Evolutionary conservation across 139 green algal species (phyloP).

Genomic region (Diplosphaera chodatii): DNA sequence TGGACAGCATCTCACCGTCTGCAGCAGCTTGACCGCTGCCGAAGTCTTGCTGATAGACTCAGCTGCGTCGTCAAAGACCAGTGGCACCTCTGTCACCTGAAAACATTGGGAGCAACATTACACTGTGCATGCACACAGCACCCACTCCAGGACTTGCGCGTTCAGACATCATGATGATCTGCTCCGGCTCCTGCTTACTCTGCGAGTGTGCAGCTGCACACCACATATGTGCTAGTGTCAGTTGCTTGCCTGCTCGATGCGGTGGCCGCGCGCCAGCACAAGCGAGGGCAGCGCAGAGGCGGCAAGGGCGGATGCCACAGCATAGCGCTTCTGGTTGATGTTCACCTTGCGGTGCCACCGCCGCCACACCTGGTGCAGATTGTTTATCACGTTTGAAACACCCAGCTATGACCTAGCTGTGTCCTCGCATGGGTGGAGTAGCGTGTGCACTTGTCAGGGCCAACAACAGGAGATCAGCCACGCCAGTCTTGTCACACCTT

Average conservation of each 20-base stretch:
- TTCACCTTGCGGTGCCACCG: slow-evolving; percentile 98
- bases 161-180: too few species aligned
- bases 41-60: slow-evolving; percentile 86
- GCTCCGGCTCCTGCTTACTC: too few species aligned
- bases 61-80: slow-evolving; percentile 83
- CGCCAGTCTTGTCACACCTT: too few species aligned
- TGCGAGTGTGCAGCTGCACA: too few species aligned
- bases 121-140: too few species aligned
- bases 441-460: too few species aligned
- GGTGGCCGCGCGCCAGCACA: slow-evolving; percentile 94
- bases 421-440: too few species aligned
- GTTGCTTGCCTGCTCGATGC: slow-evolving; percentile 64
- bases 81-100: slow-evolving; percentile 89
- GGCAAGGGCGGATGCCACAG: slow-evolving; percentile 89
- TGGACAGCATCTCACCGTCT: slow-evolving; percentile 36
- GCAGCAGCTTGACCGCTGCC: slow-evolving; percentile 80
- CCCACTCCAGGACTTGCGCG: too few species aligned
- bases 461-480: too few species aligned
- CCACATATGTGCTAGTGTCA: too few species aligned
- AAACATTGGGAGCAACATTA: background rate
- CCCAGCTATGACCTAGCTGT: too few species aligned
- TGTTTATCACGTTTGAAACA: too few species aligned
- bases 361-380: slow-evolving; percentile 84
- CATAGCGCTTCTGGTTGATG: slow-evolving; percentile 96
- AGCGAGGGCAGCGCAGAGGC: slow-evolving; percentile 91